Conservation (phyloP, 2,329 filamentous ascomycete genomes). For the Colletotrichum sansevieriae region DNA sequence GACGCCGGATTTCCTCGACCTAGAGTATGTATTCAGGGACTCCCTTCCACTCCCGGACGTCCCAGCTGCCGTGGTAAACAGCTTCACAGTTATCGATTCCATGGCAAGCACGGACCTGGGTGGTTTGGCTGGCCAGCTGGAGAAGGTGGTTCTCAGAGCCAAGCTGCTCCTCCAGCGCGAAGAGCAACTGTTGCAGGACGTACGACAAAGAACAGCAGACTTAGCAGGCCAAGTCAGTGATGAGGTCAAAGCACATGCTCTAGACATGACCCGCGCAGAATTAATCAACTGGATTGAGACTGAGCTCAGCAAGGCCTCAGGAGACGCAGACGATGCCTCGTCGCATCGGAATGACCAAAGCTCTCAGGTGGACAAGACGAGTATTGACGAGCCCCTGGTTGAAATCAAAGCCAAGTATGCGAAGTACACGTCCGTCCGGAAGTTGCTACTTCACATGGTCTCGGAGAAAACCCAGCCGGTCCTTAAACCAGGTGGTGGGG, state of each 20-base stretch:
- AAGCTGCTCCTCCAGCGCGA: slow-evolving; percentile 70
- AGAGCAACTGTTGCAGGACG: slow-evolving; percentile 65
- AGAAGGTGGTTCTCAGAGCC: slow-evolving; percentile 70
- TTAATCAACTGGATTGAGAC: slow-evolving; percentile 76
- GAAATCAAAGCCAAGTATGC: slow-evolving; percentile 67
- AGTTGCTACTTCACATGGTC: slow-evolving; percentile 59
- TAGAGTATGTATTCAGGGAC: slow-evolving; percentile 61
- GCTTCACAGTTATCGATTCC: slow-evolving; percentile 59
- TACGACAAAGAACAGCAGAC: slow-evolving; percentile 27
- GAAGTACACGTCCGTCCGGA: slow-evolving; percentile 64
- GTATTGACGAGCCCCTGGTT: slow-evolving; percentile 57
- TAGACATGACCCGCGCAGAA: slow-evolving; percentile 68
- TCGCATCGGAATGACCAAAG: slow-evolving; percentile 43
- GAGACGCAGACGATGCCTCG: slow-evolving; percentile 44
- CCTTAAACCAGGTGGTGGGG: slow-evolving; percentile 39
- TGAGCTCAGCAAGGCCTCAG: slow-evolving; percentile 68
- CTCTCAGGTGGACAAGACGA: slow-evolving; percentile 40
- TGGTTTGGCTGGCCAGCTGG: slow-evolving; percentile 63
- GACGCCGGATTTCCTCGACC: slow-evolving; percentile 62
- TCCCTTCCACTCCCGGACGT: slow-evolving; percentile 61
- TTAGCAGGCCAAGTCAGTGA: slow-evolving; percentile 53
- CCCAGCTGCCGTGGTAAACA: slow-evolving; percentile 65
- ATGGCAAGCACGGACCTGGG: slow-evolving; percentile 58
- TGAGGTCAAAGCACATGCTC: slow-evolving; percentile 62
- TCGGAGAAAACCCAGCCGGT: slow-evolving; percentile 50